Conservation (phyloP, 495 filamentous ascomycete genomes). For the Annulohypoxylon bovei region DNA sequence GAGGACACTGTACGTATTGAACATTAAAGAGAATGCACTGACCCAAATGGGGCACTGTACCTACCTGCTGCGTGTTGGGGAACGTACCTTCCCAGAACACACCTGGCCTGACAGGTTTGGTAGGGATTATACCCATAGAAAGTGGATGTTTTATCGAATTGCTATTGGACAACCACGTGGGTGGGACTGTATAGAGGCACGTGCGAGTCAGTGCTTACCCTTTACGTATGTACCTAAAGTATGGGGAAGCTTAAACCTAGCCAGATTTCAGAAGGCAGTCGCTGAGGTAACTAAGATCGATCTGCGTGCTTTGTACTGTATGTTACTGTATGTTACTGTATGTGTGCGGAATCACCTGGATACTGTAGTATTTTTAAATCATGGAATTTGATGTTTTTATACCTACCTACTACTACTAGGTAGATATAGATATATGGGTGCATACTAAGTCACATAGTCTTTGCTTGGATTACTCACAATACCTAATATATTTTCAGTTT, state of each 20-base stretch:
- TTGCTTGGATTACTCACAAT: background rate
- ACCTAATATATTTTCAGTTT: background rate
- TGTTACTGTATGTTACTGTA: too few relatives aligned
- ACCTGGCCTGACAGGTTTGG: constrained; percentile 14
- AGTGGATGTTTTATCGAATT: background rate
- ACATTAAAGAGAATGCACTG: background rate
- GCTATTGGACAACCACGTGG: constrained; percentile 20
- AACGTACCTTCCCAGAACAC: constrained; percentile 14
- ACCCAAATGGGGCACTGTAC: background rate
- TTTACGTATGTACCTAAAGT: background rate
- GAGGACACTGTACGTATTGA: background rate
- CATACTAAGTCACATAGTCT: background rate
- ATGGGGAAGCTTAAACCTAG: constrained; percentile 21
- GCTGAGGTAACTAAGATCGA: constrained; percentile 17
- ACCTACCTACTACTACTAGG: background rate
- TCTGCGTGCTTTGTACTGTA: constrained; percentile 11
- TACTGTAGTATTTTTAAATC: background rate
- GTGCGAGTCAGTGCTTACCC: constrained; percentile 36
- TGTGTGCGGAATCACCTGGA: background rate
- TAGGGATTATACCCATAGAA: constrained; percentile 26
- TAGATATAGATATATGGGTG: background rate
- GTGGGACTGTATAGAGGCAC: constrained; percentile 30
- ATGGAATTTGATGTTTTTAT: too few relatives aligned
- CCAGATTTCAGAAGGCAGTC: background rate
- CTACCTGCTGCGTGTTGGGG: constrained; percentile 3